A percentile compares a stretch with the other conserved stretches of the same genome.
These are phyloP conservation scores for Talaromyces pinophilus DNA, from an alignment of 2,329 filamentous ascomycete species.

Conservation along the genomic window DNA sequence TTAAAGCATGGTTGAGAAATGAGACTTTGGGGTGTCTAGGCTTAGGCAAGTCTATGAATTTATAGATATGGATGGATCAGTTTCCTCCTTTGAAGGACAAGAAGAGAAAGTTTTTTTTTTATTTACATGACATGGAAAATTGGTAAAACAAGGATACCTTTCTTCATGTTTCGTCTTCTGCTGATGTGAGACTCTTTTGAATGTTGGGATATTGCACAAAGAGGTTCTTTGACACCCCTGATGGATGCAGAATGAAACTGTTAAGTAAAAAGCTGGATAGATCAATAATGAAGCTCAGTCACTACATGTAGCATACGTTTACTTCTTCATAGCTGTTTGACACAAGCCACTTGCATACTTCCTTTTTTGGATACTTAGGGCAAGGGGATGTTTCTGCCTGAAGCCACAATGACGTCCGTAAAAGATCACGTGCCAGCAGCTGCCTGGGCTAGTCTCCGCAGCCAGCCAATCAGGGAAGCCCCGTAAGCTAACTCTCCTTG, in stretches of 20 bases:
- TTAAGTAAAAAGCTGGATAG: background rate
- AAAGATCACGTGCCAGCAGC: background rate
- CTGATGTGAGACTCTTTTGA: constrained; percentile 1
- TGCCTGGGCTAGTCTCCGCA: constrained; percentile 1
- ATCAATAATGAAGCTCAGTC: background rate
- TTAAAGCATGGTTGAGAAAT: background rate
- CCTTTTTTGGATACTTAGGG: constrained; percentile 1
- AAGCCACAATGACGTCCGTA: background rate
- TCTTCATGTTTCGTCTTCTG: background rate
- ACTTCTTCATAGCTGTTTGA: background rate
- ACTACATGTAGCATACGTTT: background rate
- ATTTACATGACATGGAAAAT: background rate
- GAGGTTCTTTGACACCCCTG: background rate
- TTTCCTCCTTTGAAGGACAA: background rate
- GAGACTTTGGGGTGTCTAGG: background rate
- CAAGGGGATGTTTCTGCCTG: background rate
- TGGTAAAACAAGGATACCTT: background rate
- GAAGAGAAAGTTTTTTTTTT: background rate
- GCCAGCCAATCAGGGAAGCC: background rate
- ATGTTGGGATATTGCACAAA: constrained; percentile 6
- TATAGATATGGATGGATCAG: background rate
- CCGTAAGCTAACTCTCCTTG: background rate
- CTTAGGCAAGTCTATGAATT: constrained; percentile 3
- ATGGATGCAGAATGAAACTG: background rate
- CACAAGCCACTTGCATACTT: background rate